These are phyloP conservation scores for Hypoxylon sp. DNA, from an alignment of 2,329 filamentous ascomycete species.

Conservation along the genomic window DNA sequence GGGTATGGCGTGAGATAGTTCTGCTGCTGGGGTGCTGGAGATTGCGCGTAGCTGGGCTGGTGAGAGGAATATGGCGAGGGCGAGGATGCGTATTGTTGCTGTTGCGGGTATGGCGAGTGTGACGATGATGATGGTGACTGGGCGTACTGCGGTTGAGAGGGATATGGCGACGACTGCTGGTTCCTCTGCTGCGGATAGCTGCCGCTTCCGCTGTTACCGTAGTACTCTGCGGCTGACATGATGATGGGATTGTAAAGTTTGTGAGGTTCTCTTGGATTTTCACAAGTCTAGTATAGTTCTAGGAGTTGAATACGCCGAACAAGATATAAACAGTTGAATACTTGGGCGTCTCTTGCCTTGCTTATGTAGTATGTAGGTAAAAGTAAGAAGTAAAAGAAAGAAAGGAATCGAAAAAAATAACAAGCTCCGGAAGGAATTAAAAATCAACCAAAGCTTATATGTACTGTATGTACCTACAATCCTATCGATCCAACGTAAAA, in stretches of 20 bases:
- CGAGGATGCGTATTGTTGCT: slow-evolving; percentile 24
- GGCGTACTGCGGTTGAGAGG: slow-evolving; percentile 36
- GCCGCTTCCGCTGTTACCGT: slow-evolving; percentile 36
- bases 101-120: slow-evolving; percentile 35
- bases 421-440: slow-evolving; percentile 1
- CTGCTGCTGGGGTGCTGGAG: slow-evolving; percentile 29
- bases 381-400: not conserved
- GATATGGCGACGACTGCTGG: slow-evolving; percentile 28
- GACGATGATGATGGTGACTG: slow-evolving; percentile 26
- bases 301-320: no score
- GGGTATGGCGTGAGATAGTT: slow-evolving; percentile 38
- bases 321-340: no score
- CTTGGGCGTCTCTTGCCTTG: not conserved
- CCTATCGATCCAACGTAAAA: not conserved
- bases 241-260: slow-evolving; percentile 5
- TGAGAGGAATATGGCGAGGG: slow-evolving; percentile 34
- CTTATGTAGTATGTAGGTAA: slow-evolving; percentile 3
- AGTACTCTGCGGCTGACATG: slow-evolving; percentile 47
- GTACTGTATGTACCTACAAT: no score
- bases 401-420: not conserved
- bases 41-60: slow-evolving; percentile 37
- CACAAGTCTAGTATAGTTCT: no score
- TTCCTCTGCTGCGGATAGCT: slow-evolving; percentile 33
- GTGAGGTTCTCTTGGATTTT: no score
- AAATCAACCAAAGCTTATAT: slow-evolving; percentile 9